phyloP scores from a whole-genome alignment of 257 asterid species.

The Solanum raphanifolium region DNA sequence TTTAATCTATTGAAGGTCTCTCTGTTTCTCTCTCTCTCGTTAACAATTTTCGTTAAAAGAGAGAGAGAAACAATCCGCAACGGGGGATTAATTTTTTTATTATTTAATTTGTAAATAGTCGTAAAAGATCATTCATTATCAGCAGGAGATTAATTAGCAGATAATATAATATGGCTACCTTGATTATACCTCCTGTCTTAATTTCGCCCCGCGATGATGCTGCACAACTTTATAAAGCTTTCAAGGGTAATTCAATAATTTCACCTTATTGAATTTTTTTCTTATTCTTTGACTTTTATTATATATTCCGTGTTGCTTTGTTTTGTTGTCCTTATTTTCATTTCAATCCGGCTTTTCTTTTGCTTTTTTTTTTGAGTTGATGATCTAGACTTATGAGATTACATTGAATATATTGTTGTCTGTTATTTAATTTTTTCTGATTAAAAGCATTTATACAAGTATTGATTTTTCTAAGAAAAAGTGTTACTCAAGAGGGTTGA shows the following conservation, averaged over 20 bases:
- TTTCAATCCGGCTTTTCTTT: neutral
- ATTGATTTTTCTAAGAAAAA: neutral
- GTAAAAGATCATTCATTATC: neutral
- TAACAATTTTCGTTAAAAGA: neutral
- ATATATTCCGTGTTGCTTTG: neutral
- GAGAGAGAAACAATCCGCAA: neutral
- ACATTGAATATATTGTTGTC: neutral
- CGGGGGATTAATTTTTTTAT: neutral
- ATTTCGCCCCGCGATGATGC: constrained; percentile 92
- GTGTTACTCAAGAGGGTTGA: neutral
- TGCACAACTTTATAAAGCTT: constrained; percentile 65
- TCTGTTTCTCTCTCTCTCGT: neutral
- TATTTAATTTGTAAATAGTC: neutral
- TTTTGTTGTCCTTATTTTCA: neutral
- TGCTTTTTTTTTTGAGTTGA: neutral
- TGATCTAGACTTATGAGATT: neutral
- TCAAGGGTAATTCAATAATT: constrained; percentile 45
- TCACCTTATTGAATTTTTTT: neutral
- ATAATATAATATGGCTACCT: constrained; percentile 31
- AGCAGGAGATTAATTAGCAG: neutral
- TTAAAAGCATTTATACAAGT: neutral
- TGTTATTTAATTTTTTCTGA: neutral
- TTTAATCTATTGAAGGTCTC: neutral
- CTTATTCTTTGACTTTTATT: neutral
- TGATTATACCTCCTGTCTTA: constrained; percentile 54